Percentiles rank a stretch among this genome's conserved stretches.
phyloP scores from a whole-genome alignment of 345 rosid species.

The Eucalyptus coolabah region DNA sequence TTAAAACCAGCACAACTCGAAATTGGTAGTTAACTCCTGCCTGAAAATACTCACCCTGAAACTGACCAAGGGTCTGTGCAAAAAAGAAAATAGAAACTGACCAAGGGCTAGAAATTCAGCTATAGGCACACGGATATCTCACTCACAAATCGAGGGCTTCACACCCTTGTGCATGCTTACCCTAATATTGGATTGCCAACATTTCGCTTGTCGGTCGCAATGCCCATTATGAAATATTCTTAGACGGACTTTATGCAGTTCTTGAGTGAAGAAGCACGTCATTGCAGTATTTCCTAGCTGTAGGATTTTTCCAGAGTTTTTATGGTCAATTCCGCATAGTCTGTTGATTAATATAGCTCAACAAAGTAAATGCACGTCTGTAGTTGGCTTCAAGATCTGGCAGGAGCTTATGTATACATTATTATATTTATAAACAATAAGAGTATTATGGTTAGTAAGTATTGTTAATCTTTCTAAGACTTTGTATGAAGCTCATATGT shows the following conservation, averaged over 20 bases:
- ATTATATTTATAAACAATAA: background rate
- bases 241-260: background rate
- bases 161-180: background rate
- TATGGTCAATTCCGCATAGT: background rate
- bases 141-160: background rate
- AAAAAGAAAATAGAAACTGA: background rate
- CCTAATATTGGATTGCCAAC: background rate
- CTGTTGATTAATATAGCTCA: background rate
- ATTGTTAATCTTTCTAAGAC: conserved; percentile 45
- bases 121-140: background rate
- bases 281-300: background rate
- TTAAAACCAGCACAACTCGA: background rate
- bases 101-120: background rate
- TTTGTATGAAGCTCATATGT: background rate
- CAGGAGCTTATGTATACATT: background rate
- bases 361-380: background rate
- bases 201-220: background rate
- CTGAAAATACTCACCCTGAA: background rate
- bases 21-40: background rate
- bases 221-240: background rate
- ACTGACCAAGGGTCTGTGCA: background rate
- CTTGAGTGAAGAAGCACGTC: background rate
- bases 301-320: background rate
- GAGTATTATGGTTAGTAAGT: no score
- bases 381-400: background rate